These are phyloP conservation scores for Hericium erinaceus DNA, from an alignment of 768 basidiomycete species.

Conservation along the genomic window DNA sequence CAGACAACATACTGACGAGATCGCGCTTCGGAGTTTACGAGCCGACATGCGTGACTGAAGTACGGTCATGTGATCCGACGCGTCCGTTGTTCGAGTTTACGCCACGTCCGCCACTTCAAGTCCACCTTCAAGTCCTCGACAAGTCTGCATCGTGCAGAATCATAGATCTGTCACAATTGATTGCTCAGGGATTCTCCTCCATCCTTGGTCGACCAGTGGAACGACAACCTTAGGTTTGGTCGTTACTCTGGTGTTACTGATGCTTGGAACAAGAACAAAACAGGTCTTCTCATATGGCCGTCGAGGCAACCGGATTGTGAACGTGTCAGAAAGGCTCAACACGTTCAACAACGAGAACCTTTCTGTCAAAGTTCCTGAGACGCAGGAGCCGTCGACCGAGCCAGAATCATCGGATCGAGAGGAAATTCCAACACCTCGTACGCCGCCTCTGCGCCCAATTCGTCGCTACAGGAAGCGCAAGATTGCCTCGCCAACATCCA, in stretches of 20 bases:
- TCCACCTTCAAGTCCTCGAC: background rate
- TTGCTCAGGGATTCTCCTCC: background rate
- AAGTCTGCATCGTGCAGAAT: background rate
- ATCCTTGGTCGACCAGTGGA: background rate
- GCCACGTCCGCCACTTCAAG: background rate
- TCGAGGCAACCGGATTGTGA: conserved; percentile 51
- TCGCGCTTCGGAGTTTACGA: no score
- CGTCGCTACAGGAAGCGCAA: background rate
- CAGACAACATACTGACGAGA: no score
- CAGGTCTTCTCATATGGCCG: conserved; percentile 59
- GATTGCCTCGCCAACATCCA: background rate
- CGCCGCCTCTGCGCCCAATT: background rate
- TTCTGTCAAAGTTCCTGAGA: background rate
- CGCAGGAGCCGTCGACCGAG: background rate
- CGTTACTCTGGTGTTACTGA: conserved; percentile 17
- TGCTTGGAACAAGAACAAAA: conserved; percentile 56
- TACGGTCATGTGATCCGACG: conserved; percentile 22
- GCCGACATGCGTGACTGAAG: background rate
- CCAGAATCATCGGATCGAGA: background rate
- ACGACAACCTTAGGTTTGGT: background rate
- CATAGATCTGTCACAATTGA: background rate
- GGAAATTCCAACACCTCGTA: background rate
- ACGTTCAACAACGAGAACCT: conserved; percentile 3
- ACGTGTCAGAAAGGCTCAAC: conserved; percentile 26
- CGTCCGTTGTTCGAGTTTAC: conserved; percentile 17